Percentiles rank a stretch among this genome's conserved stretches.
These are phyloP conservation scores for Clausena lansium DNA, from an alignment of 345 rosid species.

Conservation along the genomic window DNA sequence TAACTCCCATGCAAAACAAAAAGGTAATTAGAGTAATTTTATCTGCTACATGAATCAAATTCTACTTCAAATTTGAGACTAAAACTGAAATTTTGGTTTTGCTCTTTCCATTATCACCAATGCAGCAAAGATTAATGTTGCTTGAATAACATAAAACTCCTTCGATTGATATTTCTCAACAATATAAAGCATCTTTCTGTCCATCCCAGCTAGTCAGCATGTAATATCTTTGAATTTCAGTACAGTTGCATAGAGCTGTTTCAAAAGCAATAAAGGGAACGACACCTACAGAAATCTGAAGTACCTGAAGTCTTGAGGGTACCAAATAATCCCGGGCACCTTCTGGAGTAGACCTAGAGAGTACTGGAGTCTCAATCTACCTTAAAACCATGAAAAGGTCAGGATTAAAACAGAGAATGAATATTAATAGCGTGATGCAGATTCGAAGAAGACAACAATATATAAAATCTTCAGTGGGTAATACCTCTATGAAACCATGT, in stretches of 20 bases:
- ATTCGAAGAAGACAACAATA: background rate
- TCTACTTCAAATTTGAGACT: background rate
- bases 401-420: constrained; percentile 32
- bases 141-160: background rate
- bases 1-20: background rate
- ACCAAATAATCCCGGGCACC: constrained; percentile 97
- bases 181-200: background rate
- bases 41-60: background rate
- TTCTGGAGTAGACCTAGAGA: constrained; percentile 96
- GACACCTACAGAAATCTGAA: constrained; percentile 5
- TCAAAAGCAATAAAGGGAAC: background rate
- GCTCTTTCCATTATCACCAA: background rate
- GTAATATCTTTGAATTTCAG: background rate
- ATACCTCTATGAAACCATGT: constrained; percentile 89
- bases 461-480: constrained; percentile 5
- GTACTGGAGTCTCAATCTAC: constrained; percentile 98
- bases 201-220: background rate
- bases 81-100: background rate
- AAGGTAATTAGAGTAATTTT: background rate
- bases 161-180: background rate
- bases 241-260: background rate
- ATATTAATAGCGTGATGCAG: background rate
- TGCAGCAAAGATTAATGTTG: background rate
- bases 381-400: constrained; percentile 47
- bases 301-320: constrained; percentile 97